Conservation (phyloP, 2,329 filamentous ascomycete species). For the Sclerotinia spermophila region DNA sequence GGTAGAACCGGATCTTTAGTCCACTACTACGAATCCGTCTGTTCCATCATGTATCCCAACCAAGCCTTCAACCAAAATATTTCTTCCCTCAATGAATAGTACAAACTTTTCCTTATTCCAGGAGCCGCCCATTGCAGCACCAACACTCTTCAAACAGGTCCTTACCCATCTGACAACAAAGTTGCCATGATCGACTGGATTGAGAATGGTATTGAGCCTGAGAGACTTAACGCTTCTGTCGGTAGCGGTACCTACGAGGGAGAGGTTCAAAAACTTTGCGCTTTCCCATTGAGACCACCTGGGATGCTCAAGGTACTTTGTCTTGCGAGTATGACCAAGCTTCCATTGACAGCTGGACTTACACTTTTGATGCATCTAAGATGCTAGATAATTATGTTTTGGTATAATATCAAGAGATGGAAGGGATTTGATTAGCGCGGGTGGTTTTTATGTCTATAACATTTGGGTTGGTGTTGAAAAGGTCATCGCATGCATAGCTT, state of each 20-base stretch:
- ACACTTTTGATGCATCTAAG: slow-evolving; percentile 28
- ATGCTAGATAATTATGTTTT: slow-evolving; percentile 19
- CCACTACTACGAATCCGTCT: slow-evolving; percentile 53
- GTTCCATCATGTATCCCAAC: slow-evolving; percentile 47
- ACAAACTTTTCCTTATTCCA: slow-evolving; percentile 52
- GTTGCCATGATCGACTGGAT: slow-evolving; percentile 68
- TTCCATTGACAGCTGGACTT: slow-evolving; percentile 35
- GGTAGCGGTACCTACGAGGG: slow-evolving; percentile 33
- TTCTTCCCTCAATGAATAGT: slow-evolving; percentile 48
- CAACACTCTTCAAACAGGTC: slow-evolving; percentile 43
- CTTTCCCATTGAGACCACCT: slow-evolving; percentile 41
- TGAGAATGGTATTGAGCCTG: slow-evolving; percentile 49
- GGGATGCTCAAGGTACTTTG: slow-evolving; percentile 30
- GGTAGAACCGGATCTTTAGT: slow-evolving; percentile 47
- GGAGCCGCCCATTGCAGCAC: slow-evolving; percentile 50
- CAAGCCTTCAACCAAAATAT: slow-evolving; percentile 40
- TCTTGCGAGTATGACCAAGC: slow-evolving; percentile 34
- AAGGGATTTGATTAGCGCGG: neutral
- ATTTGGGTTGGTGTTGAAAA: neutral
- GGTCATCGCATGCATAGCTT: neutral
- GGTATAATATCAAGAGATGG: neutral
- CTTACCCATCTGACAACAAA: slow-evolving; percentile 54
- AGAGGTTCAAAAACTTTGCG: slow-evolving; percentile 40
- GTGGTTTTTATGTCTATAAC: neutral
- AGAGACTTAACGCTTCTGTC: slow-evolving; percentile 41